Base-by-base conservation (phyloP, 2,329 filamentous ascomycete species). In the Aspergillus sp. region DNA sequence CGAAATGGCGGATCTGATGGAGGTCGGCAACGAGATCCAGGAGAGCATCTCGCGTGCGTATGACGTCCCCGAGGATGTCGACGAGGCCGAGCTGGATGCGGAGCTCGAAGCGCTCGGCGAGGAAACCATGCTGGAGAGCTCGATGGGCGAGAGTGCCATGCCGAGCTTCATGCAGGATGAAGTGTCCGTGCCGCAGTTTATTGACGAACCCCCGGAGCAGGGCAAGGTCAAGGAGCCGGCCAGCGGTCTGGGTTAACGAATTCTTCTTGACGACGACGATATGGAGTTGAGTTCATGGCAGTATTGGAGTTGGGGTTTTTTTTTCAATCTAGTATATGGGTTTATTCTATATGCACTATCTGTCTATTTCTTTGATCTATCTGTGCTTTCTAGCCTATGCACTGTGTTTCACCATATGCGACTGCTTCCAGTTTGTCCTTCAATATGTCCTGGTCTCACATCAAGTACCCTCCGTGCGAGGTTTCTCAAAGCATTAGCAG, bases 1-100 rank as follows among this genome's bases (percentile, higher is more conserved):
- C 70, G 93, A 99, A 76, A 97, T 99, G 94, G 92, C 92, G 5
- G 94, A 99, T 74, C 73, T 99, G 64, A 89, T 99, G 84, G 94
- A 99, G 68, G 87, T 96, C 55, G 93, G 94, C 3, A 97, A 97
- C 73, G 94, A 99, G 73, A 99, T 99, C 54, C 91, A 99, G 75
- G 94, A 97, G 76, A 92, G 88, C 60, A 87, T 99, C 52, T 87
- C 88, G 55, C 76, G 94, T 58, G 89, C 89, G 61, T 99, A 99
- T 72, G 93, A 97, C 68, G 82, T 99, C 33, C 94, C 94, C 0
- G 94, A 99, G 65, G 94, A 97, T 71, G 91, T 99, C 19, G 93
- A 97, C 70, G 94, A 99, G 82, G 85, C 88, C 1, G 94, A 99
- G 77, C 75, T 99, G 55, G 94, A 99, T 76, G 94, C 94, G 3